A percentile compares a stretch with the other conserved stretches of the same genome.
phyloP scores from a whole-genome alignment of 1,284 basidiomycete genomes.

The Limonomyces culmigenus region DNA sequence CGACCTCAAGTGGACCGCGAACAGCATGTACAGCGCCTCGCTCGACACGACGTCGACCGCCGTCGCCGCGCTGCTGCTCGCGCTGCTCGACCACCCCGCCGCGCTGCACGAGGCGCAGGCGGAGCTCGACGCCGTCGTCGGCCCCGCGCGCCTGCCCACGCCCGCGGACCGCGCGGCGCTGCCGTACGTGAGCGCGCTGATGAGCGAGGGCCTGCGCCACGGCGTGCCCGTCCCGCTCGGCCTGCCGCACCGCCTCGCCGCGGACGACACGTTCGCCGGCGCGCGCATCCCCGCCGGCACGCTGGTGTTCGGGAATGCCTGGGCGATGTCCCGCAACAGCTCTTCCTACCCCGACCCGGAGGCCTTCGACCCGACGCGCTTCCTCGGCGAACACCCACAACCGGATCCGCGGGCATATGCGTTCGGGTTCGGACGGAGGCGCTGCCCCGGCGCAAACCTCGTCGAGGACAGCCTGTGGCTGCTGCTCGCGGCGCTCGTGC shows the following conservation, averaged over 20 bases:
- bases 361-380: conserved; percentile 8
- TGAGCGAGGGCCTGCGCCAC: conserved; percentile 21
- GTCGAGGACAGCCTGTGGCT: conserved; percentile 16
- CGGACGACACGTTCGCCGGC: conserved; percentile 17
- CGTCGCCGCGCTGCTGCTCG: conserved; percentile 20
- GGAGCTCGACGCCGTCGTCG: conserved; percentile 23
- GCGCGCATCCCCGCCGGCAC: too few relatives aligned
- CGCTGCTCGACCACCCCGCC: conserved; percentile 23
- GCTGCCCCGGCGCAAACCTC: conserved; percentile 7
- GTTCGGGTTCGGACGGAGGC: conserved; percentile 9
- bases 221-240: conserved; percentile 11
- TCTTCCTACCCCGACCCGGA: conserved; percentile 5
- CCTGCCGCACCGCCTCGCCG: conserved; percentile 17
- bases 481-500: conserved; percentile 12
- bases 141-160: conserved; percentile 17
- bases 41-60: conserved; percentile 19
- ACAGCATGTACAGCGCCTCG: conserved; percentile 39
- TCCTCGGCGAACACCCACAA: conserved; percentile 1
- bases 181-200: conserved; percentile 20
- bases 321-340: not conserved
- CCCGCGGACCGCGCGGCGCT: conserved; percentile 21
- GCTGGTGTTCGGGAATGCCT: not conserved
- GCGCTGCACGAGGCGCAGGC: conserved; percentile 19
- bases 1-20: conserved; percentile 54
- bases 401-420: conserved; percentile 6